Conservation (phyloP, 495 filamentous ascomycete genomes). For the Neurospora sp. region DNA sequence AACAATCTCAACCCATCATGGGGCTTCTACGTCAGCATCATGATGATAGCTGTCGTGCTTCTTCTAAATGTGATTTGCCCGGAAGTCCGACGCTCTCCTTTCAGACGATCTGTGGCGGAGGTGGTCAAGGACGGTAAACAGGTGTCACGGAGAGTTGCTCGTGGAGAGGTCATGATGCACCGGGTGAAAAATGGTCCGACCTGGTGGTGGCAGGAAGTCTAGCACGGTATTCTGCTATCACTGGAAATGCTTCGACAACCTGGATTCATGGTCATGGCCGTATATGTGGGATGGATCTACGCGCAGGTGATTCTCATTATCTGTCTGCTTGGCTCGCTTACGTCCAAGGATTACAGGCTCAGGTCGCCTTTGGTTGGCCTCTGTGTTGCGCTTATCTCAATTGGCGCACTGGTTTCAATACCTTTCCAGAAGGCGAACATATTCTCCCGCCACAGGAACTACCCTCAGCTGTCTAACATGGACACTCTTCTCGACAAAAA, state of each 20-base stretch:
- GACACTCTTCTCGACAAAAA: conserved; percentile 47
- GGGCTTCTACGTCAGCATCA: conserved; percentile 64
- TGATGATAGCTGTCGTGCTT: conserved; percentile 49
- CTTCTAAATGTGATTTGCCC: conserved; percentile 56
- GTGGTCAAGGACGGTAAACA: conserved; percentile 46
- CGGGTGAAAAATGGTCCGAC: conserved; percentile 53
- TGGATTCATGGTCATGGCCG: conserved; percentile 58
- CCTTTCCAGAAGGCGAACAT: conserved; percentile 62
- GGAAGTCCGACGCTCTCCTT: conserved; percentile 53
- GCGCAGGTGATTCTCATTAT: conserved; percentile 61
- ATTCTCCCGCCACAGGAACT: conserved; percentile 50
- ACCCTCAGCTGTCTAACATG: conserved; percentile 42
- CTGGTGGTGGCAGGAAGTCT: conserved; percentile 67
- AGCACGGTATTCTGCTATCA: conserved; percentile 56
- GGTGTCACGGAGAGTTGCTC: conserved; percentile 48
- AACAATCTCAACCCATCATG: conserved; percentile 48
- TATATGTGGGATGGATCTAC: conserved; percentile 70
- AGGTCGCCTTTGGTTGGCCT: conserved; percentile 52
- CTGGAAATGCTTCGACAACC: conserved; percentile 58
- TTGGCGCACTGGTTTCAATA: conserved; percentile 56
- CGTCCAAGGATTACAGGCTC: conserved; percentile 53
- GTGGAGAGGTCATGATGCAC: conserved; percentile 69
- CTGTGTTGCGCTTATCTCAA: conserved; percentile 48
- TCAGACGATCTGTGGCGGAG: conserved; percentile 54
- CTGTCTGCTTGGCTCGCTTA: conserved; percentile 56